Conservation (phyloP, 1,284 basidiomycete genomes). For the Sphaerobolus stellatus region DNA sequence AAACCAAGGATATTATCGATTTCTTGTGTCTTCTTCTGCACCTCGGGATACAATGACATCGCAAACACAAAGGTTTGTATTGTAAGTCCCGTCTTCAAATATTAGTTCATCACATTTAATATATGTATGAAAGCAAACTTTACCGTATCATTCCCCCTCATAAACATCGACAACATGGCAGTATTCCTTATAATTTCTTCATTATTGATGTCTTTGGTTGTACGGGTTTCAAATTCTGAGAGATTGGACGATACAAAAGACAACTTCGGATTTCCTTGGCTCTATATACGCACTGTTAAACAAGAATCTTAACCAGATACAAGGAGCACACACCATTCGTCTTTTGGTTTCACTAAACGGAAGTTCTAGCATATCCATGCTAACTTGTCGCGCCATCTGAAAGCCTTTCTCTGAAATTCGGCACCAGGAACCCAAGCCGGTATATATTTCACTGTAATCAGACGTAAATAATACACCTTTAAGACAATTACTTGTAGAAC, state of each 20-base stretch:
- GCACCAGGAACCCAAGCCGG: conserved; percentile 53
- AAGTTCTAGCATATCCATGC: conserved; percentile 31
- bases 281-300: not conserved
- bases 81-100: conserved; percentile 36
- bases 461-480: not conserved
- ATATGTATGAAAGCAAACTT: not conserved
- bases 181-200: not conserved
- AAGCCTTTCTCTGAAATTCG: conserved; percentile 44
- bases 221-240: not conserved
- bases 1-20: conserved; percentile 40
- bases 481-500: conserved; percentile 1
- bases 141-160: conserved; percentile 4
- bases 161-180: conserved; percentile 15
- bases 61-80: conserved; percentile 48
- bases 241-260: conserved; percentile 5
- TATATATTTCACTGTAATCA: conserved; percentile 36
- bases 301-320: conserved; percentile 2
- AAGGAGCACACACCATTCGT: conserved; percentile 35
- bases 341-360: conserved; percentile 41
- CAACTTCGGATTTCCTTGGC: not conserved
- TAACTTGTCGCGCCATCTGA: conserved; percentile 31
- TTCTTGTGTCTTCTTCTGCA: conserved; percentile 46
- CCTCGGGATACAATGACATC: conserved; percentile 49
- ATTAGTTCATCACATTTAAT: not conserved
- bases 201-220: not conserved